phyloP scores from a whole-genome alignment of 129 eudicot genomes.

The Rutidosis leptorrhynchoides region DNA sequence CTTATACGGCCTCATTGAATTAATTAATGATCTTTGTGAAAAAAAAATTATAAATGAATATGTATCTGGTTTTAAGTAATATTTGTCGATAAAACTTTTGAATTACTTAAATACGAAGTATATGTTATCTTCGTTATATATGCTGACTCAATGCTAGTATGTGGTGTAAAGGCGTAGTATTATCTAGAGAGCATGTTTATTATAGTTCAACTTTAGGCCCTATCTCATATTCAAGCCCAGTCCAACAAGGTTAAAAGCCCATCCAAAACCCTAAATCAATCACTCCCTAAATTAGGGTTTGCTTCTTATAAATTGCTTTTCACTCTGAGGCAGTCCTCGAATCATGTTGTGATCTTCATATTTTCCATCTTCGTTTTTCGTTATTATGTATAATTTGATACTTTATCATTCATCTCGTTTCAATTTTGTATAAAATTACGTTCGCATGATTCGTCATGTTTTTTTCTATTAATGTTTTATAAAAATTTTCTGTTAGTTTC shows the following conservation, averaged over 20 bases:
- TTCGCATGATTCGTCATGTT: too few species aligned
- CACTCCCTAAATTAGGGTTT: constrained; percentile 19
- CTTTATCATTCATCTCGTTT: background rate
- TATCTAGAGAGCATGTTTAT: too few species aligned
- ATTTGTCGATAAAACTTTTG: too few species aligned
- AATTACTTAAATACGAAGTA: too few species aligned
- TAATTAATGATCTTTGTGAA: too few species aligned
- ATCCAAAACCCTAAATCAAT: constrained; percentile 16
- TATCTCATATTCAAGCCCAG: background rate
- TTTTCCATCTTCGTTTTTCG: too few species aligned
- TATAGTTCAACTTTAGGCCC: background rate
- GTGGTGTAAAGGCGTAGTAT: too few species aligned
- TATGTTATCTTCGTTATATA: too few species aligned
- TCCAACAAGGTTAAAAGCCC: background rate
- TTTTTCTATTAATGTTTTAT: constrained; percentile 22
- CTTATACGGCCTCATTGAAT: too few species aligned
- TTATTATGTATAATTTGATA: background rate
- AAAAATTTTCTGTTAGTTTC: constrained; percentile 31
- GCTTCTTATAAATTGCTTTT: constrained; percentile 22
- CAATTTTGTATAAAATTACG: background rate
- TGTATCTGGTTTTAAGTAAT: too few species aligned
- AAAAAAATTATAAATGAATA: too few species aligned
- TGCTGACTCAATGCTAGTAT: too few species aligned
- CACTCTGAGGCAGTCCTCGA: background rate
- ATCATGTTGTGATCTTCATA: background rate